Evolutionary conservation across 2,329 filamentous ascomycete genomes (phyloP), one percentile per base, ranked within the genome.

Genomic region (Thelonectria rubi): DNA sequence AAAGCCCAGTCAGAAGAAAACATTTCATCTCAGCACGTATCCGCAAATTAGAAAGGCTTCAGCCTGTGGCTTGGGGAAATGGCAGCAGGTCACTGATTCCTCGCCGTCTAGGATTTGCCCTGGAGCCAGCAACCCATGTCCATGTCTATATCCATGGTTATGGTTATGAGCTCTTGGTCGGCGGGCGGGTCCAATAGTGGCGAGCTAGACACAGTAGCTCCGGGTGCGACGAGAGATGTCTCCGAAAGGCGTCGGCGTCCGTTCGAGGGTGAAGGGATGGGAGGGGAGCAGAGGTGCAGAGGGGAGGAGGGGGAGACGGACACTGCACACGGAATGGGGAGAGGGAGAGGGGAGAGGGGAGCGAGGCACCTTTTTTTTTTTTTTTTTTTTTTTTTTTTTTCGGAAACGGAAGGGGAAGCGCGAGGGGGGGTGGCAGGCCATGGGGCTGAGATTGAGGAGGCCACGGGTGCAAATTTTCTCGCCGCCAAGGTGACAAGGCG

Each of bases 401-500:
- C 42, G 42, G 45, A 32, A 32, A 40, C 3, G 14, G 8, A 15
- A 34, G 8, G 18, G 34, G 14, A n/a, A 15, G 14, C 12, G 48
- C 10, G 48, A 24, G 34, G 30, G 17, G 17, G 15, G 20, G 14
- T 18, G 15, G 14, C n/a, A 10, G 18, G 7, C 14, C 37, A 39
- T 17, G 5, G 20, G 45, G 39, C 55, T 51, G 49, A 51, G 39
- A 17, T 20, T 15, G 18, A 32, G n/a, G n/a, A n/a, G n/a, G n/a
- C n/a, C n/a, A n/a, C n/a, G n/a, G n/a, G 56, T 34, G 43, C 24
- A 34, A 40, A 34, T 26, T 49, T 18, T 49, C 50, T 59, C 20
- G 50, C 24, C 42, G 43, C 37, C 5, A 12, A 34, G 32, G 32
- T 34, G 54, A 40, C 37, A 50, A 24, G 54, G 34, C 37, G 21